Evolutionary conservation across 257 asterid genomes (phyloP), one percentile per base, ranked within the genome.

Genomic region (Gentiana macrophylla): DNA sequence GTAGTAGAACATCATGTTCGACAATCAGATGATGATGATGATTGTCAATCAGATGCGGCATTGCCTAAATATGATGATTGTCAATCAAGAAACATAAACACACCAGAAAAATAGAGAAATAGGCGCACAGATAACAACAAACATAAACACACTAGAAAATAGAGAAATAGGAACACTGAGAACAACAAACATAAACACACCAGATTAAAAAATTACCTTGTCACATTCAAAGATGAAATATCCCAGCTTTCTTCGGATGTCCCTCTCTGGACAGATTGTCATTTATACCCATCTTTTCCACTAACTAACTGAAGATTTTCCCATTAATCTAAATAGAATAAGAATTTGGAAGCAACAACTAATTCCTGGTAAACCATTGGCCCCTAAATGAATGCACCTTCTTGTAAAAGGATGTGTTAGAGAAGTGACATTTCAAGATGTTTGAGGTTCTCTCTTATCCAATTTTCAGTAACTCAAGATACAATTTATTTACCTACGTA

Each of bases 371-470:
- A 38, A 38, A 3, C 6, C 24, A 24, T 24, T 24, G 24, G 24
- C 24, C 24, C 24, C 24, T 24, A 24, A 24, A 24, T 24, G 24
- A 24, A 24, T 62, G 12, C 3, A 88, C 97, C 97, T 88, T 92
- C 74, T 83, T 92, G 72, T 83, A 88, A 59, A 92, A 92, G 83
- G 83, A 92, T 38, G 94, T 83, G 70, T 62, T 88, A 57, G 75
- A 82, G 75, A 88, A 92, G 74, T 92, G 99, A 69, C 99, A 85
- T 43, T 77, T 85, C 79, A 92, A 68, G 72, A 83, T 85, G 79
- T 79, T 92, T 72, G 56, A n/a, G 95, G 94, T 62, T 80, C 89
- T 69, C 94, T 81, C 44, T 64, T 74, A 66, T 88, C 97, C 82
- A 97, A 73, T 74, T 76, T 92, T 88, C 75, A 92, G 67, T 48